phyloP scores from a whole-genome alignment of 139 green algal genomes.

The Limnomonas spitsbergensis region DNA sequence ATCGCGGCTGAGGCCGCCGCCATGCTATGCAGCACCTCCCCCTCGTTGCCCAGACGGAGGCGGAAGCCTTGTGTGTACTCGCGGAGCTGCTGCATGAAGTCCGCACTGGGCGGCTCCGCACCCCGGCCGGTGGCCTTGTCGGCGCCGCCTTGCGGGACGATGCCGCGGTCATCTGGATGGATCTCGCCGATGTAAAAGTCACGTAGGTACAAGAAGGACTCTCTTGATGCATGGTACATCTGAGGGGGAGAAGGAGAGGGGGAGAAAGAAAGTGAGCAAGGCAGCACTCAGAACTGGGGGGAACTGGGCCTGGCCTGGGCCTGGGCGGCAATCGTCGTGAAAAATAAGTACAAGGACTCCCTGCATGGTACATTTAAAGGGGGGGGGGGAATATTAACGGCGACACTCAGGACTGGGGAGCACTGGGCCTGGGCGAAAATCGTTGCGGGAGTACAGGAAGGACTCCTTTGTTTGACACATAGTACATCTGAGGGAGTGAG shows the following conservation, averaged over 20 bases:
- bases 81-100: background rate
- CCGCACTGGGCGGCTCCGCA: background rate
- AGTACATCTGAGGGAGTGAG: too few relatives aligned
- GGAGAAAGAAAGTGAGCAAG: too few relatives aligned
- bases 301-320: too few relatives aligned
- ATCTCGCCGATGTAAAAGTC: conserved; percentile 70
- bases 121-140: background rate
- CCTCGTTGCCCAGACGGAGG: background rate
- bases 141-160: background rate
- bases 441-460: too few relatives aligned
- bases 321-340: too few relatives aligned
- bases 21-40: conserved; percentile 1
- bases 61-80: background rate
- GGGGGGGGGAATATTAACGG: too few relatives aligned
- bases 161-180: conserved; percentile 31
- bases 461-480: too few relatives aligned
- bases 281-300: too few relatives aligned
- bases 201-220: conserved; percentile 71
- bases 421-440: too few relatives aligned
- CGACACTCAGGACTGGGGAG: too few relatives aligned
- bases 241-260: background rate
- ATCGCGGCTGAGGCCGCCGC: background rate
- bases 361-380: too few relatives aligned
- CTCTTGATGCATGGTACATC: conserved; percentile 24
- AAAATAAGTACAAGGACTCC: too few relatives aligned